Percentiles rank a stretch among this genome's conserved stretches.
Evolutionary conservation across 2,329 filamentous ascomycete genomes (phyloP).

Genomic region (Colletotrichum sp.): DNA sequence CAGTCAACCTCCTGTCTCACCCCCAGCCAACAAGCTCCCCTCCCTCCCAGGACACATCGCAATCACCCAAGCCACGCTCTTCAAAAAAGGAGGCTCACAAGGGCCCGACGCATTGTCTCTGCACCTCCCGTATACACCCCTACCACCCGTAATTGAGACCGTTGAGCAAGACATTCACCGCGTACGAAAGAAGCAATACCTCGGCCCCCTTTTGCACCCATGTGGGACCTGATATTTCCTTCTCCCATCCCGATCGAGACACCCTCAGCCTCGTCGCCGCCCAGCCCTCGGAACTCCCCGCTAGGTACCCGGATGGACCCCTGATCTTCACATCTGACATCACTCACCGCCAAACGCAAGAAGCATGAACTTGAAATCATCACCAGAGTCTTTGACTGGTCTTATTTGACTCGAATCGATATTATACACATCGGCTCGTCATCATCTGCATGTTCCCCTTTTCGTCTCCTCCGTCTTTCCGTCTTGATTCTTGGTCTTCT

Average conservation of each 20-base stretch:
- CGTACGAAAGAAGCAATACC: neutral
- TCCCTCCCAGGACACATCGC: neutral
- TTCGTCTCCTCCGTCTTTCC: neutral
- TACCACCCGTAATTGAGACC: neutral
- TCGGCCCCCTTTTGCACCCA: neutral
- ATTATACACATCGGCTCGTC: conserved; percentile 10
- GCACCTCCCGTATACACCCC: neutral
- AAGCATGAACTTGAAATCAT: neutral
- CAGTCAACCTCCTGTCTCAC: neutral
- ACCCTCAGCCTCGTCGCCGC: neutral
- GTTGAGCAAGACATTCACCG: neutral
- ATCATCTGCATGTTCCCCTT: neutral
- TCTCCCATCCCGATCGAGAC: neutral
- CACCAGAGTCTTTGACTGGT: neutral
- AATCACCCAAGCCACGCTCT: neutral
- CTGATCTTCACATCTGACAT: neutral
- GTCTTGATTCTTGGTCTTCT: neutral
- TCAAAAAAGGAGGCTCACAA: neutral
- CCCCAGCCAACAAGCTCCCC: neutral
- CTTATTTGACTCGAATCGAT: conserved; percentile 8
- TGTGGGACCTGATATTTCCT: neutral
- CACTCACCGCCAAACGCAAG: neutral
- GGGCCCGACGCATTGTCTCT: neutral
- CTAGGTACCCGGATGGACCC: neutral
- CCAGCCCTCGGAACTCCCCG: neutral